phyloP scores from a whole-genome alignment of 176 grass and related monocot species.

The Phyllostachys edulis region DNA sequence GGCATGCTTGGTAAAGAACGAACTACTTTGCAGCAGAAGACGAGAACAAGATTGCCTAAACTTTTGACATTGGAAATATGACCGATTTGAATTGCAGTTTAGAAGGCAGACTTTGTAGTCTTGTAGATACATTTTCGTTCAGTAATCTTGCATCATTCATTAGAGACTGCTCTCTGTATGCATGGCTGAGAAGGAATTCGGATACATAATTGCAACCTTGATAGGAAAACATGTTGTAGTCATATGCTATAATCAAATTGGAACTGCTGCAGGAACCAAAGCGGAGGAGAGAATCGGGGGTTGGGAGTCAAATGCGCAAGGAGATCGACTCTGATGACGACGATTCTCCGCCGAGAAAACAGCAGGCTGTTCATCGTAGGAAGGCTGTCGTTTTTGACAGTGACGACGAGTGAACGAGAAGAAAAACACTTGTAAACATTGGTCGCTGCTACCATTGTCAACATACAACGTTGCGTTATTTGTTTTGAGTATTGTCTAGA shows the following conservation, averaged over 20 bases:
- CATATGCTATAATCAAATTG: background rate
- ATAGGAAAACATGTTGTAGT: background rate
- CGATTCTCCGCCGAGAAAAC: conserved; percentile 77
- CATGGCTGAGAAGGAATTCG: background rate
- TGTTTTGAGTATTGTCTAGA: background rate
- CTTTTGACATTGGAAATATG: background rate
- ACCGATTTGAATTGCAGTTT: background rate
- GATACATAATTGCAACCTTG: background rate
- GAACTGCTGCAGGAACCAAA: conserved; percentile 52
- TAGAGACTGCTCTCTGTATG: background rate
- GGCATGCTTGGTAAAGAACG: background rate
- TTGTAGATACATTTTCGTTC: background rate
- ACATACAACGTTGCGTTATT: background rate
- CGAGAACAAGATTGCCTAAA: background rate
- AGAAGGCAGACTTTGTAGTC: background rate
- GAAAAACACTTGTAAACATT: background rate
- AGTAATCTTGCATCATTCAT: background rate
- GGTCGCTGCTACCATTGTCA: background rate
- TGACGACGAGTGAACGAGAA: conserved; percentile 59
- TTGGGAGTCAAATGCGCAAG: conserved; percentile 57
- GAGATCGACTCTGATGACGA: conserved; percentile 64
- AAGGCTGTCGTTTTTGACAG: conserved; percentile 76
- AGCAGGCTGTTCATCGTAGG: conserved; percentile 44
- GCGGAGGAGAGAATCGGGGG: conserved; percentile 56
- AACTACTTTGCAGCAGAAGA: background rate